Evolutionary conservation across 225 moss, liverwort and hornwort species (phyloP).

Genomic region (Physcomitrellopsis africana): DNA sequence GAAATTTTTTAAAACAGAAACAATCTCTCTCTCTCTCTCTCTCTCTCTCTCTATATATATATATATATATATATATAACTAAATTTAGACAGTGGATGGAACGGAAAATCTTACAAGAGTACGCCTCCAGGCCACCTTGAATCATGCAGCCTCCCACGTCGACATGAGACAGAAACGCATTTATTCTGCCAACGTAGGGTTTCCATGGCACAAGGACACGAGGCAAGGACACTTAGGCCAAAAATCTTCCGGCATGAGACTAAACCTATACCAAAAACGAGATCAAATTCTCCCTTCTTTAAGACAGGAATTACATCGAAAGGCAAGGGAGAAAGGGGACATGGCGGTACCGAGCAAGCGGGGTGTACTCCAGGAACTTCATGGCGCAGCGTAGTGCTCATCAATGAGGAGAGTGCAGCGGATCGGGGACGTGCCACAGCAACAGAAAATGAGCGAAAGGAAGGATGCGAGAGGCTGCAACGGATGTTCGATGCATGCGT

Average conservation of each 20-base stretch:
- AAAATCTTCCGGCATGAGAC: no score
- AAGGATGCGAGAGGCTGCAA: no score
- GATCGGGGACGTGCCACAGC: no score
- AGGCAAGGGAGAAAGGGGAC: background rate
- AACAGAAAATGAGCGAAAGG: no score
- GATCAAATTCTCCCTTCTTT: no score
- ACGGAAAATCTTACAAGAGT: slow-evolving; percentile 79
- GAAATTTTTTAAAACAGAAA: no score
- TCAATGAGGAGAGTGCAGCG: no score
- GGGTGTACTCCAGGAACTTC: slow-evolving; percentile 99
- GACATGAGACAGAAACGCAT: slow-evolving; percentile 80
- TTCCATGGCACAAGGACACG: background rate
- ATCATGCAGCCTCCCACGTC: slow-evolving; percentile 90
- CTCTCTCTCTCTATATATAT: no score
- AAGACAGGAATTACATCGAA: background rate
- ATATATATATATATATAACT: no score
- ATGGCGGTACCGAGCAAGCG: slow-evolving; percentile 72
- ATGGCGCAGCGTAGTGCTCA: slow-evolving; percentile 30
- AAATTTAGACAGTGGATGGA: background rate
- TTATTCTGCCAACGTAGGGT: slow-evolving; percentile 62
- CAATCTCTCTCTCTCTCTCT: no score
- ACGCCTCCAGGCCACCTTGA: slow-evolving; percentile 93
- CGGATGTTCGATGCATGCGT: no score
- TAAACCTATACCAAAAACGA: no score
- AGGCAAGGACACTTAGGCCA: background rate